Base-by-base conservation (phyloP, 345 rosid genomes). In the Pelargonium nanum region DNA sequence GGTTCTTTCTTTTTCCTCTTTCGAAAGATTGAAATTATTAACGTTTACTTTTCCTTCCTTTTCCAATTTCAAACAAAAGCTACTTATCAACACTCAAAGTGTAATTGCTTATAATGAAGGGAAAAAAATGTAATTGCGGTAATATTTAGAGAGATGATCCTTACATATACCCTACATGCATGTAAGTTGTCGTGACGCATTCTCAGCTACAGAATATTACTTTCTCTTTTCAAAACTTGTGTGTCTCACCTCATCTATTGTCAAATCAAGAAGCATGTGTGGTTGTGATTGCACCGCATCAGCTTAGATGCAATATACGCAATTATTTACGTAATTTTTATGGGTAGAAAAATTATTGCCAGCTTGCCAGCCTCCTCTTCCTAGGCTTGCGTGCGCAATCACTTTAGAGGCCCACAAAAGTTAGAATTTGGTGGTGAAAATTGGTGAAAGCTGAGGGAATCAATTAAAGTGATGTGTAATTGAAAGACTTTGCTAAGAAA, bases 1-100 rank as follows among this genome's bases (percentile, higher is more conserved):
- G 79, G 65, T 56, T 3, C 21, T 25, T 16, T 77, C 77, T 77
- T 73, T 78, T 64, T n/a, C 72, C 55, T 57, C 55, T 63, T 66
- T 69, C 64, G 63, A 66, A 28, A 62, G 62, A 68, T 40, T 68
- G 45, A 57, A 22, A 55, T 57, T 59, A 58, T 24, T 63, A 19
- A 22, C 44, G 19, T 56, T 70, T 61, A 9, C 57, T 59, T 55
- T 61, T 26, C 69, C 65, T 73, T 66, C 67, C 57, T 52, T 55
- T 67, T 28, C 26, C 6, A 22, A 54, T 32, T 15, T 28, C 48
- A 40, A 40, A 7, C 15, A 40, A 7, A n/a, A 40, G 48, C 3
- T 40, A 12, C 15, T 40, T 40, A 40, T 40, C 48, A 6, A 40
- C 0, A 15, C 48, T 40, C 16, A n/a, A n/a, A n/a, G n/a, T n/a